A percentile compares a stretch with the other conserved stretches of the same genome.
These are phyloP conservation scores for Monoraphidium neglectum DNA, from an alignment of 139 green algal genomes.

Conservation along the genomic window DNA sequence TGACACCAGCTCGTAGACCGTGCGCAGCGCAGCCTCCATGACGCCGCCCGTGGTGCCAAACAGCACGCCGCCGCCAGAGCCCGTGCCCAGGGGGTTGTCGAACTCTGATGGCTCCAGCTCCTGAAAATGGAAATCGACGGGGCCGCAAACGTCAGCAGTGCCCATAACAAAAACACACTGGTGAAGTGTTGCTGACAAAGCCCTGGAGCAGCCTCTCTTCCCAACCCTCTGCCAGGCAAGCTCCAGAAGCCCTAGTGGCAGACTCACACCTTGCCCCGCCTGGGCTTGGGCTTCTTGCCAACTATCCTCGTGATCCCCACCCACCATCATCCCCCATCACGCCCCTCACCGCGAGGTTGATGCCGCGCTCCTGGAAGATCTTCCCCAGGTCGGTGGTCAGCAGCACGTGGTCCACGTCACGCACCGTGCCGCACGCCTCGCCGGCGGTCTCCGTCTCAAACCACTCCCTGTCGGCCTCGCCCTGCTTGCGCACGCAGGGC, in stretches of 20 bases:
- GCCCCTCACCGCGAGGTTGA: slow-evolving; percentile 48
- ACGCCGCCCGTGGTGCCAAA: slow-evolving; percentile 78
- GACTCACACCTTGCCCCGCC: too few relatives aligned
- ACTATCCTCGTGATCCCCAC: too few relatives aligned
- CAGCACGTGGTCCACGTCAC: slow-evolving; percentile 75
- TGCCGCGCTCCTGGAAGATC: slow-evolving; percentile 53
- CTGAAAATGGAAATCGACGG: too few relatives aligned
- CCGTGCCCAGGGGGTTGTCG: slow-evolving; percentile 59
- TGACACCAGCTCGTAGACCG: slow-evolving; percentile 2
- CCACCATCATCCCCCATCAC: too few relatives aligned
- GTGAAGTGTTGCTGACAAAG: too few relatives aligned
- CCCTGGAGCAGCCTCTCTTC: too few relatives aligned
- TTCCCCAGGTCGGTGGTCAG: slow-evolving; percentile 64
- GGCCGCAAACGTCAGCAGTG: too few relatives aligned
- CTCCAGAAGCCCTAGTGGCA: too few relatives aligned
- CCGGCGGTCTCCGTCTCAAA: slow-evolving; percentile 27
- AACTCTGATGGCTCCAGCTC: slow-evolving; percentile 44
- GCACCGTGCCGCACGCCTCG: slow-evolving; percentile 11
- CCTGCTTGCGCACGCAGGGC: slow-evolving; percentile 71
- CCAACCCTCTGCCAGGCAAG: too few relatives aligned
- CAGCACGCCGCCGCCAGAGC: slow-evolving; percentile 51
- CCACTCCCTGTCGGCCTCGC: slow-evolving; percentile 62
- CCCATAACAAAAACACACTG: too few relatives aligned
- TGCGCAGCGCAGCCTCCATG: slow-evolving; percentile 77
- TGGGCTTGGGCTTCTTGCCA: too few relatives aligned